phyloP scores from a whole-genome alignment of 495 filamentous ascomycete genomes.

The Ramalina peruviana region DNA sequence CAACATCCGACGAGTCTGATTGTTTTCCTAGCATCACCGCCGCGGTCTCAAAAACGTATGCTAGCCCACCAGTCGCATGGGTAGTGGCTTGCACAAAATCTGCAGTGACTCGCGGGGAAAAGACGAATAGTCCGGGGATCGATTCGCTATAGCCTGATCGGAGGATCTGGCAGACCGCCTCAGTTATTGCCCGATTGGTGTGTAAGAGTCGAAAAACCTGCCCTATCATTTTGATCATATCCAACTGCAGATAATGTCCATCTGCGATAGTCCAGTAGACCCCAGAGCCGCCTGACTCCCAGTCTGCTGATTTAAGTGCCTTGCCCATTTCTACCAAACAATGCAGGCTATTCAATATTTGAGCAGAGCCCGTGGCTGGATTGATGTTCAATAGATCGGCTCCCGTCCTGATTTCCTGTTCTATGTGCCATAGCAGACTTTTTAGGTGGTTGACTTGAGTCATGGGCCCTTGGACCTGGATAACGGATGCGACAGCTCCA shows the following conservation, averaged over 20 bases:
- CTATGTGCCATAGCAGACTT: constrained; percentile 51
- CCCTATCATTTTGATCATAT: constrained; percentile 42
- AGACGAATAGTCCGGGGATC: constrained; percentile 61
- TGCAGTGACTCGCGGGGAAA: constrained; percentile 55
- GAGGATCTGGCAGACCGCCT: constrained; percentile 61
- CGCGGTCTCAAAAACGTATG: constrained; percentile 63
- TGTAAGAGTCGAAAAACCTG: constrained; percentile 19
- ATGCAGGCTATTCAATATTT: constrained; percentile 37
- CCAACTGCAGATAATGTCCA: constrained; percentile 39
- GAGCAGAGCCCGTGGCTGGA: constrained; percentile 17
- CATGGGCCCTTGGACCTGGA: constrained; percentile 60
- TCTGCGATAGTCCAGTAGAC: constrained; percentile 47
- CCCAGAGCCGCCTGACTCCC: constrained; percentile 24
- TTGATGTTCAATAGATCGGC: constrained; percentile 16
- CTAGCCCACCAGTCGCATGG: constrained; percentile 51
- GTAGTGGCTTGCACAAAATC: constrained; percentile 54
- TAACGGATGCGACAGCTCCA: constrained; percentile 70
- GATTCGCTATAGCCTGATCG: constrained; percentile 69
- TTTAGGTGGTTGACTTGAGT: constrained; percentile 47
- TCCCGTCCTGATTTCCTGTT: constrained; percentile 40
- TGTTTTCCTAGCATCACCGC: constrained; percentile 60
- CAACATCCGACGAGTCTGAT: constrained; percentile 31
- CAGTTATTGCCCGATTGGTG: constrained; percentile 52
- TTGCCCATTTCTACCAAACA: constrained; percentile 67
- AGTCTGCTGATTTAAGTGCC: constrained; percentile 55